phyloP scores from a whole-genome alignment of 164 flowering plant species.

The Warburgia ugandensis region DNA sequence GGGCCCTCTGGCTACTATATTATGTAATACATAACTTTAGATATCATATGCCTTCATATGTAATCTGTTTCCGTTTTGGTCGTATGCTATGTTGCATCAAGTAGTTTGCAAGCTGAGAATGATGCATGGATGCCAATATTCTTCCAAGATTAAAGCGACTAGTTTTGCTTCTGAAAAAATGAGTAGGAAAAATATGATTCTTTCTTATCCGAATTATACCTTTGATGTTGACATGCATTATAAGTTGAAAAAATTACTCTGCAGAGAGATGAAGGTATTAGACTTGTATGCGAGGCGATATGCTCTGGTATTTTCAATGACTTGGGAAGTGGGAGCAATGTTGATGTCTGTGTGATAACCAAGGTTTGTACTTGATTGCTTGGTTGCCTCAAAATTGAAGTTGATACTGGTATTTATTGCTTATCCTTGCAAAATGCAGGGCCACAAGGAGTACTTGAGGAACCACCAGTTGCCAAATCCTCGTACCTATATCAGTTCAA shows the following conservation, averaged over 20 bases:
- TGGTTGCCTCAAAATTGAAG: neutral
- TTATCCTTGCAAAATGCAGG: too few species aligned
- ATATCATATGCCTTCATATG: too few species aligned
- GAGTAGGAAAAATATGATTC: neutral
- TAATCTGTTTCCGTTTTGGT: too few species aligned
- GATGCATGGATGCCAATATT: too few species aligned
- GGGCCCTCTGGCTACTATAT: too few species aligned
- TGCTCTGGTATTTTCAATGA: constrained; percentile 94
- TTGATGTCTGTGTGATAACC: constrained; percentile 90
- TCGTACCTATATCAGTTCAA: constrained; percentile 58
- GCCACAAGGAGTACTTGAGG: constrained; percentile 67
- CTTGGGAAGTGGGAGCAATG: constrained; percentile 98
- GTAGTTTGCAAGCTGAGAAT: too few species aligned
- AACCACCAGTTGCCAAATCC: constrained; percentile 75
- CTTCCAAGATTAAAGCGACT: too few species aligned
- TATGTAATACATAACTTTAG: too few species aligned
- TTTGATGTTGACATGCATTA: neutral
- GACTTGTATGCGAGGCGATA: constrained; percentile 73
- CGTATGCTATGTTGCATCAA: too few species aligned
- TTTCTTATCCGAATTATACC: too few species aligned
- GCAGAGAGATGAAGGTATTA: constrained; percentile 92
- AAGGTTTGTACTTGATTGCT: constrained; percentile 45
- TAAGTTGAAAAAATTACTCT: neutral
- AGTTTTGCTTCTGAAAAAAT: too few species aligned
- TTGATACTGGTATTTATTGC: neutral